Evolutionary conservation across 73 alveolate species (phyloP).

Genomic region (Paramecium primaurelia): DNA sequence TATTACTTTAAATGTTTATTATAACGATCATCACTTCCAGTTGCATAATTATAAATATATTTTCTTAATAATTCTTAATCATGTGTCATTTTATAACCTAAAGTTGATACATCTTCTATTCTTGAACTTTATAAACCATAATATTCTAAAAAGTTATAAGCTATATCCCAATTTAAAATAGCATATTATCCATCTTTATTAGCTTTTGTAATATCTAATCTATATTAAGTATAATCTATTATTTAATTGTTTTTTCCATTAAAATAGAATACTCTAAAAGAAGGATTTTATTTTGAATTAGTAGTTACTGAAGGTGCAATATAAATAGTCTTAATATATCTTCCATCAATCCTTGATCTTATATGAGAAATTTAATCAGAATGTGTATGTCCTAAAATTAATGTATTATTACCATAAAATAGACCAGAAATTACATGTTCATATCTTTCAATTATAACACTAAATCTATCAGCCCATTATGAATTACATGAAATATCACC

Average conservation of each 20-base stretch:
- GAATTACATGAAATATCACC: conserved; percentile 66
- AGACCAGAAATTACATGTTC: conserved; percentile 78
- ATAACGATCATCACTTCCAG: conserved; percentile 36
- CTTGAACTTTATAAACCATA: conserved; percentile 4
- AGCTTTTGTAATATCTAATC: conserved; percentile 75
- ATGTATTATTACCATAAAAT: conserved; percentile 63
- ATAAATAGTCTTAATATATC: conserved; percentile 68
- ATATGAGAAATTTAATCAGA: conserved; percentile 73
- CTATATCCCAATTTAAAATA: conserved; percentile 42
- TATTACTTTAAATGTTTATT: background rate
- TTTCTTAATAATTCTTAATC: background rate
- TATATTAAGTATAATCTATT: conserved; percentile 77
- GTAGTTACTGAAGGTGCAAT: conserved; percentile 82
- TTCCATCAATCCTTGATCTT: conserved; percentile 68
- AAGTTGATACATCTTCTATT: background rate
- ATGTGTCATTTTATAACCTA: background rate
- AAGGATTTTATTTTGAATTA: conserved; percentile 76
- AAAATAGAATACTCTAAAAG: conserved; percentile 77
- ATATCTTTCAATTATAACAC: conserved; percentile 82
- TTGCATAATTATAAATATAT: conserved; percentile 33
- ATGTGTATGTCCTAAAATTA: conserved; percentile 73
- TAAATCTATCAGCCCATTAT: conserved; percentile 73
- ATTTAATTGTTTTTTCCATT: conserved; percentile 69
- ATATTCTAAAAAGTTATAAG: conserved; percentile 26
- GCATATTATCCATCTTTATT: background rate